A percentile compares a stretch with the other conserved stretches of the same genome.
Conservation (phyloP, 108 stramenopile genomes). For the Hondaea fermentalgiana region DNA sequence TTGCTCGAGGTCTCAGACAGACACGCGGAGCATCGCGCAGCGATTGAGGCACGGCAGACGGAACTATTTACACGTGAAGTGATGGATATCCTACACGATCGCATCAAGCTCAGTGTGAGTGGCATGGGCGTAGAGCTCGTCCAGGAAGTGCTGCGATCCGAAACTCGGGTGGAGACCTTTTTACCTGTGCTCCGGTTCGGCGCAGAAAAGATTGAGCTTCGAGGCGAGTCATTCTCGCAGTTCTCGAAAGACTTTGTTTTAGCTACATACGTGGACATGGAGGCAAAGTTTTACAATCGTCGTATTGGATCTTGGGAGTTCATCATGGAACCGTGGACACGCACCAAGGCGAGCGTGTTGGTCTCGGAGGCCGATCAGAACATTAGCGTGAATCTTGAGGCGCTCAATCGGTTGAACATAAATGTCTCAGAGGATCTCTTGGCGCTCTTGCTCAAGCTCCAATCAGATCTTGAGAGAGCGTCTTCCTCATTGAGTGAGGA, state of each 20-base stretch:
- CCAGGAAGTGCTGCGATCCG: not conserved
- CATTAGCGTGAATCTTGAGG: not conserved
- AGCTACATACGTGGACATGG: not conserved
- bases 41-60: no score
- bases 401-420: not conserved
- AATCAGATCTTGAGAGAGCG: not conserved
- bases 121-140: not conserved
- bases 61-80: no score
- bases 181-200: not conserved
- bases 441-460: not conserved
- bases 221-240: not conserved
- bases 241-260: not conserved
- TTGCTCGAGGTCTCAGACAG: not conserved
- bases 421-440: not conserved
- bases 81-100: not conserved
- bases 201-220: not conserved
- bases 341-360: not conserved
- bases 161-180: not conserved
- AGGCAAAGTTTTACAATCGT: constrained; percentile 5
- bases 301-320: constrained; percentile 3
- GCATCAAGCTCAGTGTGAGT: not conserved
- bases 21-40: no score
- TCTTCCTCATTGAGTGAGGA: no score
- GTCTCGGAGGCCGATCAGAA: not conserved
- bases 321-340: not conserved